Percentiles rank a stretch among this genome's conserved stretches.
Evolutionary conservation across 176 grass and related monocot genomes (phyloP).

Genomic region (Neostapfia colusana): DNA sequence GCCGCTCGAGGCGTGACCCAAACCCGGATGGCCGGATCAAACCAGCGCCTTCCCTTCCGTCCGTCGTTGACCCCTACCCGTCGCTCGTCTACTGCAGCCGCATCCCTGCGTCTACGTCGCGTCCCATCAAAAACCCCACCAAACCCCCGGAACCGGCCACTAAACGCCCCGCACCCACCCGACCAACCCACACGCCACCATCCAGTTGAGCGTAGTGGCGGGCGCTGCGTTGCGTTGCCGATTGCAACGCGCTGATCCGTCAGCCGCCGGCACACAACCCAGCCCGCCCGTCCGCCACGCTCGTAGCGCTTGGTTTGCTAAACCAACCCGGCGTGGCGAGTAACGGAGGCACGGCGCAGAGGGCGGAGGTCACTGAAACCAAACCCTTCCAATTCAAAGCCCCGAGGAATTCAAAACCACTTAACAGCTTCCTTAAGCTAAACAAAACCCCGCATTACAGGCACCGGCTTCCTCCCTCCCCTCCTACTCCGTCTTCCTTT

Average conservation of each 20-base stretch:
- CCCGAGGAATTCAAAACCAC: slow-evolving; percentile 40
- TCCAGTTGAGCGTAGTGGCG: too few species aligned
- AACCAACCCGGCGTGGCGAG: too few species aligned
- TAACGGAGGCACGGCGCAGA: background rate
- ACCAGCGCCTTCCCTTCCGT: too few species aligned
- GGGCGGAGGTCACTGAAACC: background rate
- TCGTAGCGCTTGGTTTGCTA: too few species aligned
- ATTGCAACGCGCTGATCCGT: background rate
- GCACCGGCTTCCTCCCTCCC: slow-evolving; percentile 16
- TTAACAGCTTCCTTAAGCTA: slow-evolving; percentile 38
- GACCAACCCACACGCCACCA: background rate
- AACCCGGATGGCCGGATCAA: too few species aligned
- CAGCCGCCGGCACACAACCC: too few species aligned
- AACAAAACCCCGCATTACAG: slow-evolving; percentile 25
- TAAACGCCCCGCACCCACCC: slow-evolving; percentile 29
- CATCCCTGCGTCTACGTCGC: too few species aligned
- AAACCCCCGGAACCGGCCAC: slow-evolving; percentile 21
- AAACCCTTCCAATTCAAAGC: slow-evolving; percentile 15
- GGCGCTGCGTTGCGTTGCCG: too few species aligned
- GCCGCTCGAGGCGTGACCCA: too few species aligned
- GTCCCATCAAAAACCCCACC: slow-evolving; percentile 22
- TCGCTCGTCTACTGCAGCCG: background rate
- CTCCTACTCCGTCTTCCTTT: background rate
- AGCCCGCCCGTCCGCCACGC: too few species aligned
- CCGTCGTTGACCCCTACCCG: slow-evolving; percentile 31